Base-by-base conservation (phyloP, 768 basidiomycete species). In the Mycena capillaripes region DNA sequence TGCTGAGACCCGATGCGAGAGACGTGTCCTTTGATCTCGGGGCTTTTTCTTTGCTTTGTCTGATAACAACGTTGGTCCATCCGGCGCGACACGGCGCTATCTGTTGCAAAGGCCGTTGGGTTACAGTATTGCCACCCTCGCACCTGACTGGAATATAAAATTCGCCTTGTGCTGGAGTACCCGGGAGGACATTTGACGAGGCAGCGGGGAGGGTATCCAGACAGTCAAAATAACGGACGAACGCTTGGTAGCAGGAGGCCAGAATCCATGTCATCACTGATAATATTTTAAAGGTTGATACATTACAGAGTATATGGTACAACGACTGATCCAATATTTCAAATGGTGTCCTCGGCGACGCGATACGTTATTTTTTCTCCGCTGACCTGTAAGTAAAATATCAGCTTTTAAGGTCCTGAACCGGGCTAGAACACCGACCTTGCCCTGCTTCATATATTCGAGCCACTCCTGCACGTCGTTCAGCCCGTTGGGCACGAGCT, bases 1-100 rank as follows among this genome's bases (percentile, higher is more conserved):
- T 75, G 84, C 87, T 30, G 95, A 96, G 81, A 95, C 93, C 27
- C 87, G 94, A 38, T 96, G 95, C 79, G 95, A 96, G 77, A 85
- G 90, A 69, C 85, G 94, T 40, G 89, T 93, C 27, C 79, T 92
- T 23, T 95, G 79, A 81, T 36, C 30, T 23, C 29, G 55, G n/a
- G 23, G 46, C 23, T 36, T 36, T 6, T 36, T 36, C 34, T 36
- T 12, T 36, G 6, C n/a, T n/a, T n/a, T n/a, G n/a, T n/a, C n/a
- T n/a, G n/a, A n/a, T n/a, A n/a, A n/a, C n/a, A n/a, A n/a, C n/a
- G n/a, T n/a, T n/a, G n/a, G n/a, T n/a, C n/a, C n/a, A n/a, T n/a
- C n/a, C n/a, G n/a, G n/a, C n/a, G n/a, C n/a, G n/a, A n/a, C n/a
- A n/a, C n/a, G n/a, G n/a, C n/a, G n/a, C n/a, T n/a, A n/a, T n/a